These are phyloP conservation scores for Neofusicoccum umdonicola DNA, from an alignment of 2,329 filamentous ascomycete species.

Conservation along the genomic window DNA sequence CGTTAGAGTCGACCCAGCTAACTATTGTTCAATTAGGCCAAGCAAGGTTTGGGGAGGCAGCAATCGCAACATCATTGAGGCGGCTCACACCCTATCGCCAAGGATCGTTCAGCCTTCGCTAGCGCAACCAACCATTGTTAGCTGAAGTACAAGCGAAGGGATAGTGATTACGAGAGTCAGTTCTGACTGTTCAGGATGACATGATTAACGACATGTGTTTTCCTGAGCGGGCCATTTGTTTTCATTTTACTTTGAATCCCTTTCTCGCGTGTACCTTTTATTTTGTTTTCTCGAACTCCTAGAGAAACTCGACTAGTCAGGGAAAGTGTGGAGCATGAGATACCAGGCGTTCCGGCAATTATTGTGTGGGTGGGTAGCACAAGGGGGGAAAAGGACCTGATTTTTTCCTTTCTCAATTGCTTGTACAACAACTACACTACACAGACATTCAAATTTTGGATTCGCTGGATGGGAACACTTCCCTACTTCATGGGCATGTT, in stretches of 20 bases:
- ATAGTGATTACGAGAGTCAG: neutral
- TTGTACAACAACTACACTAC: constrained; percentile 1
- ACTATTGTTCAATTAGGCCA: constrained; percentile 29
- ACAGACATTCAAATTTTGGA: neutral
- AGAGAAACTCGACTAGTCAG: neutral
- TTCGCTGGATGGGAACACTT: neutral
- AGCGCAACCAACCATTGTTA: neutral
- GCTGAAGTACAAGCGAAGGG: neutral
- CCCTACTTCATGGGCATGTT: too few species aligned
- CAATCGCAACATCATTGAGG: constrained; percentile 22
- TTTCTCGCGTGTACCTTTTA: neutral
- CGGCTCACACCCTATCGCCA: too few species aligned
- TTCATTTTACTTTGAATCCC: neutral
- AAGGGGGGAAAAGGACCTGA: neutral
- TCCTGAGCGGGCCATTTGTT: neutral
- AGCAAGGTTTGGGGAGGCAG: constrained; percentile 37
- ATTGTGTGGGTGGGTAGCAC: neutral
- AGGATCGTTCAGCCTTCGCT: neutral
- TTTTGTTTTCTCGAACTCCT: neutral
- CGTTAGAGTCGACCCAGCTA: constrained; percentile 13
- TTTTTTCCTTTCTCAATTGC: neutral
- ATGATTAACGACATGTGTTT: constrained; percentile 2
- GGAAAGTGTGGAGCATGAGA: constrained; percentile 9
- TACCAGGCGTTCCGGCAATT: constrained; percentile 8
- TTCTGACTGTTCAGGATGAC: neutral